Base-by-base conservation (phyloP, 495 filamentous ascomycete species). In the Lasiosphaeria miniovina region DNA sequence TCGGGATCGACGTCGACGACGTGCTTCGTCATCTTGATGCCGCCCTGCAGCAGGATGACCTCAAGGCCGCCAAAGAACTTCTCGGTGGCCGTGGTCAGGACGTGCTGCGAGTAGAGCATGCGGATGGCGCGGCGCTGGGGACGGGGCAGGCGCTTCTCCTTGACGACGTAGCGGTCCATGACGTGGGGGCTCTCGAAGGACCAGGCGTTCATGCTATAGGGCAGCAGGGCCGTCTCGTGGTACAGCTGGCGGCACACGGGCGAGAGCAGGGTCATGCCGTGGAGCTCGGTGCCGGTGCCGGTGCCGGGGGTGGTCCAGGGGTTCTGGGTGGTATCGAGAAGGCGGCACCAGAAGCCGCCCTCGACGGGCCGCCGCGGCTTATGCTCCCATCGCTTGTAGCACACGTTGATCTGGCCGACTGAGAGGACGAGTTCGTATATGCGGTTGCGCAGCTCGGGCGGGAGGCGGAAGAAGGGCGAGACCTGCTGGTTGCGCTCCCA, bases 391-490 rank as follows among this genome's bases (percentile, higher is more conserved):
- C 49, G 61, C 34, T 61, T 64, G 61, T 63, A 67, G 51, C 57
- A 54, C 36, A 72, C 62, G 35, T 70, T 62, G 57, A 74, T 62
- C 59, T 74, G 69, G 45, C 69, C 70, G 65, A 72, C 68, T 40
- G 36, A 15, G 46, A 71, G 60, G 38, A 71, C 58, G 35, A 72
- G 65, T 14, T 64, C 61, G 65, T 74, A 76, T 55, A 78, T 76
- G 32, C 65, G 69, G 57, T 70, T 75, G 56, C 74, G 72, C 46
- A 78, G 64, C 49, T 78, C 75, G 35, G 66, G 56, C 0, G 75
- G 75, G 1, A 78, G 69, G 11, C 63, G 64, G 24, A 76, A 69
- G 38, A 78, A 62, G 4, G 68, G 73, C 6, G 74, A 77, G 49
- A 24, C 10, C 32, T 52, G 53, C 35, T 58, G 63, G 57, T 68